phyloP scores from a whole-genome alignment of 257 asterid genomes.

The Catharanthus roseus region DNA sequence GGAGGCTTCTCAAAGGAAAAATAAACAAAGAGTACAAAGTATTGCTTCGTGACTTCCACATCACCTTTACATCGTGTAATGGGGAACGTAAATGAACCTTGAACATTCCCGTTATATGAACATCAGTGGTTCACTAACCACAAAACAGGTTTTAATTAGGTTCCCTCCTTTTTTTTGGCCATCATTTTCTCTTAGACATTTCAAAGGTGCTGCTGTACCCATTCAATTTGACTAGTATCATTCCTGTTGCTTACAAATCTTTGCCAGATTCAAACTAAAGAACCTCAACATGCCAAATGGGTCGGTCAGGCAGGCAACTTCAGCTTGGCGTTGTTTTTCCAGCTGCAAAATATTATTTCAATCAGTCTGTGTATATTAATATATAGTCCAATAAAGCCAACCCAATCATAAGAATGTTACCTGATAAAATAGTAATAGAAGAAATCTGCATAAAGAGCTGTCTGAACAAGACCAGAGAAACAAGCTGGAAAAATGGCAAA shows the following conservation, averaged over 20 bases:
- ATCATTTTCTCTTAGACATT: not conserved
- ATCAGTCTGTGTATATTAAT: constrained; percentile 6
- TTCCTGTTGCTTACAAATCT: not conserved
- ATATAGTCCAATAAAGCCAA: not conserved
- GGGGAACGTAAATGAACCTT: not conserved
- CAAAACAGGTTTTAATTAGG: not conserved
- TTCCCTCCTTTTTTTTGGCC: not conserved
- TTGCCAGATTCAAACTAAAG: not conserved
- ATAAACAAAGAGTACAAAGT: no score
- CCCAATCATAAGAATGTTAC: constrained; percentile 25
- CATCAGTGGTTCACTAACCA: not conserved
- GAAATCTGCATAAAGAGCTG: constrained; percentile 90
- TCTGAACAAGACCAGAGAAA: constrained; percentile 75
- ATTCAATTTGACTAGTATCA: not conserved
- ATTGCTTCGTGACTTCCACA: not conserved
- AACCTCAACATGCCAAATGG: constrained; percentile 3
- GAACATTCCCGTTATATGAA: not conserved
- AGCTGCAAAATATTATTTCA: constrained; percentile 43
- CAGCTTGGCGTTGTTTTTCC: constrained; percentile 46
- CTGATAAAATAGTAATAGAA: constrained; percentile 92
- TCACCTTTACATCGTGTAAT: not conserved
- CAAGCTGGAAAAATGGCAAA: constrained; percentile 47
- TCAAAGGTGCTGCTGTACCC: not conserved
- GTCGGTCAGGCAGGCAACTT: constrained; percentile 72
- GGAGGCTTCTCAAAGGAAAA: no score